Evolutionary conservation across 306 rosid species (phyloP).

Genomic region (Neltuma alba): DNA sequence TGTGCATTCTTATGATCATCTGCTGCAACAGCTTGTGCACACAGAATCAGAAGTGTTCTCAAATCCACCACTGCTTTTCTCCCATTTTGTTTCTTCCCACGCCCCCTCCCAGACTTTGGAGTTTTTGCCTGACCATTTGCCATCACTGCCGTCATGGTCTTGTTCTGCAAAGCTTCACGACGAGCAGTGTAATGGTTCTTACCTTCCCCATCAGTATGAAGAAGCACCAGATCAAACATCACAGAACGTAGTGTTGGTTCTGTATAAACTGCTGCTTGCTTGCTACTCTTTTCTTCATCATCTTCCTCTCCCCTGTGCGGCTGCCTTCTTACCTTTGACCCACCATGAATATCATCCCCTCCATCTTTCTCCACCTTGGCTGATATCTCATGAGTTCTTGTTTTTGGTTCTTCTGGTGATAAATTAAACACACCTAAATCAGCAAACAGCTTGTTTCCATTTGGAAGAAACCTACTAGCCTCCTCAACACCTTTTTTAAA

Average conservation of each 20-base stretch:
- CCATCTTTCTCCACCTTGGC: constrained; percentile 60
- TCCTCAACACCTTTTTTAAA: constrained; percentile 88
- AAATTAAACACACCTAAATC: constrained; percentile 43
- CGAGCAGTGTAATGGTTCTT: constrained; percentile 45
- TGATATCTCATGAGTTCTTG: constrained; percentile 29
- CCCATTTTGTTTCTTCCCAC: constrained; percentile 67
- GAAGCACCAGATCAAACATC: constrained; percentile 67
- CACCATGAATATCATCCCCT: constrained; percentile 27
- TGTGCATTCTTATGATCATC: constrained; percentile 74
- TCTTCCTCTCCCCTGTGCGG: constrained; percentile 53
- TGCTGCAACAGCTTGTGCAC: constrained; percentile 97
- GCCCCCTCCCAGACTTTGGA: constrained; percentile 57
- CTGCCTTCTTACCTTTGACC: constrained; percentile 67
- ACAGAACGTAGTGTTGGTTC: constrained; percentile 69
- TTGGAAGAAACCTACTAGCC: constrained; percentile 83
- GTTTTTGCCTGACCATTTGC: constrained; percentile 55
- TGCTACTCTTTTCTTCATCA: constrained; percentile 63
- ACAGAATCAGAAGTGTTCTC: constrained; percentile 76
- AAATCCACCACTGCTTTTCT: constrained; percentile 84
- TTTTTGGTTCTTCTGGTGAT: constrained; percentile 30
- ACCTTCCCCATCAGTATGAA: constrained; percentile 61
- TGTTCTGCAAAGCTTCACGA: constrained; percentile 62
- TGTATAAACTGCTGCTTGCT: constrained; percentile 69
- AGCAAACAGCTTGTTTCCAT: constrained; percentile 53
- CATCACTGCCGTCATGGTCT: constrained; percentile 33